phyloP scores from a whole-genome alignment of 106 monocot genomes.

The Dendrobium officinale region DNA sequence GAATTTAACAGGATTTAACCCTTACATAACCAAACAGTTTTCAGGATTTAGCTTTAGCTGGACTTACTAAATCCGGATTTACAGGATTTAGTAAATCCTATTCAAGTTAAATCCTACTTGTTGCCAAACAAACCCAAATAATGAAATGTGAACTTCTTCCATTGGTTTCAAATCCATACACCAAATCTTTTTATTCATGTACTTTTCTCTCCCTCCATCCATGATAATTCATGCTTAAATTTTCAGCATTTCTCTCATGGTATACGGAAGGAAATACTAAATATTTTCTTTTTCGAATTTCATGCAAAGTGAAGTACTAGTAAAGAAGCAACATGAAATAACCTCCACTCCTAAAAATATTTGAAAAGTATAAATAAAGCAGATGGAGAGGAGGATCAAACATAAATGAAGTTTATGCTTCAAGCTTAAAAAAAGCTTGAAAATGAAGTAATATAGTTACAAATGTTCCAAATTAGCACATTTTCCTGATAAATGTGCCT shows the following conservation, averaged over 20 bases:
- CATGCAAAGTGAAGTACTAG: neutral
- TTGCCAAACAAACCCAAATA: too few relatives aligned
- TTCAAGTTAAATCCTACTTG: too few relatives aligned
- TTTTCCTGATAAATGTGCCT: conserved; percentile 1
- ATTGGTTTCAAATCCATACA: neutral
- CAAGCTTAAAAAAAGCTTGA: neutral
- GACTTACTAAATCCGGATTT: too few relatives aligned
- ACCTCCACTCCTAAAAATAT: neutral
- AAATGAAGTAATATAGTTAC: neutral
- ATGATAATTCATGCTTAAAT: neutral
- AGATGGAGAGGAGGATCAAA: neutral
- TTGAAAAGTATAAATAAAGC: neutral
- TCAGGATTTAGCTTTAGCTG: too few relatives aligned
- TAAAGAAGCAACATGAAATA: neutral
- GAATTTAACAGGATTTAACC: too few relatives aligned
- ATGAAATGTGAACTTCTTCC: neutral
- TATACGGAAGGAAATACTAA: neutral
- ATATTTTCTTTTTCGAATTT: neutral
- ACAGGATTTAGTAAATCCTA: too few relatives aligned
- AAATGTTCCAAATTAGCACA: neutral
- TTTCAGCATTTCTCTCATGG: neutral
- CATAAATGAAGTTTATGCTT: neutral
- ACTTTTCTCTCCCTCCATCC: neutral
- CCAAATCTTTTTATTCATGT: neutral
- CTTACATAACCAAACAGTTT: too few relatives aligned